Evolutionary conservation across 768 basidiomycete species (phyloP), one percentile per base, ranked within the genome.

Genomic region (Cystobasidium tubakii): DNA sequence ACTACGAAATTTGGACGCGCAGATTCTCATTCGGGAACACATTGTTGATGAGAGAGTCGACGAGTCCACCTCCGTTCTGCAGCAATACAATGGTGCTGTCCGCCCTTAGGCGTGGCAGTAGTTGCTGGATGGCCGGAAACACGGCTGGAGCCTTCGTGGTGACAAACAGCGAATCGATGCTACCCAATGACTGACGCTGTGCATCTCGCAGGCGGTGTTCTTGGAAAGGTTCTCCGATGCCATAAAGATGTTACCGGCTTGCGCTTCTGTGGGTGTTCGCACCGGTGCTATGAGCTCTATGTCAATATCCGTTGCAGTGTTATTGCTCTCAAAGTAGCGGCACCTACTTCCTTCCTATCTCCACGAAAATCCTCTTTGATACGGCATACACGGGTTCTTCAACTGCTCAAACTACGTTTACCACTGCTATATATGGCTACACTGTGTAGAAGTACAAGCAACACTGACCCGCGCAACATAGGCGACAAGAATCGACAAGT

Each of bases 11-110:
- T 88, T 15, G 94, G 94, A 43, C 94, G 87, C n/a, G n/a, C 33
- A 72, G 62, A 0, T 44, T 46, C 44, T 76, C 66, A 80, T 92
- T 89, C 23, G 85, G 88, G 80, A 92, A 98, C 53, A 92, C 77
- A 6, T 84, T 77, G 6, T 82, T 78, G 21, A 91, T 80, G 62
- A 96, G 84, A 74, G 86, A 83, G 71, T 98, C 94, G 81, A 92
- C 90, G 10, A 94, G 83, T 13, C 92, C 95, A 88, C 96, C 90
- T 29, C 95, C 95, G 80, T 95, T 95, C 79, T 95, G 91, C 67
- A 97, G 81, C n/a, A 99, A 85, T 1, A 95, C 90, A 76, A 98
- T 87, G 42, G 93, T 95, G 54, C 88, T 89, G 63, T 85, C 81
- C 0, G 84, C 79, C 2, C 85, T 83, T 23, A 97, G 81, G 21